A percentile compares a stretch with the other conserved stretches of the same genome.
Conservation (phyloP, 805 yeast species). For the Alloascoidea hylecoeti region DNA sequence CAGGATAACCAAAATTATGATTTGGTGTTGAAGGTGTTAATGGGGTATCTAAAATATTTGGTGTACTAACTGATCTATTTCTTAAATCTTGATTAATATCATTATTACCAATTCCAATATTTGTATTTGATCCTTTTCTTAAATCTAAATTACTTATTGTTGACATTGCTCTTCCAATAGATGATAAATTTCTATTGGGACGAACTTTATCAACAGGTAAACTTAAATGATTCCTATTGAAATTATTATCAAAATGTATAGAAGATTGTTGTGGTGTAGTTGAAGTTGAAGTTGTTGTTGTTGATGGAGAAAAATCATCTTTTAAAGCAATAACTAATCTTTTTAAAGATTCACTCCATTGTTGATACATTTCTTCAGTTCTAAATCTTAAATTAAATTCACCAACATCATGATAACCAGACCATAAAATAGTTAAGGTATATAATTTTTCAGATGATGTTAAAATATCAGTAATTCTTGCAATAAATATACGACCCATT, state of each 20-base stretch:
- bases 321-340: conserved; percentile 9
- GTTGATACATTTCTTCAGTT: conserved; percentile 69
- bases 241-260: not conserved
- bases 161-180: conserved; percentile 1
- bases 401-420: conserved; percentile 46
- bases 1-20: not conserved
- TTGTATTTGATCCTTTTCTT: too few relatives aligned
- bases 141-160: too few relatives aligned
- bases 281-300: not conserved
- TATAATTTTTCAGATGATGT: conserved; percentile 7
- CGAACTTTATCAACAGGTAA: too few relatives aligned
- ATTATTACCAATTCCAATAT: not conserved
- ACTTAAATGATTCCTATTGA: not conserved
- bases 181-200: not conserved
- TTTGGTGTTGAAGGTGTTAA: not conserved
- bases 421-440: not conserved
- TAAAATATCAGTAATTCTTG: conserved; percentile 40
- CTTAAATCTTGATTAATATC: not conserved
- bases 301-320: not conserved
- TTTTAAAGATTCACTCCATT: conserved; percentile 45
- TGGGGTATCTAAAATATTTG: not conserved
- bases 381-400: conserved; percentile 70
- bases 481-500: conserved; percentile 72
- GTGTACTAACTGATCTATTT: not conserved
- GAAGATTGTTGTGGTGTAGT: not conserved